Conservation (phyloP, 805 yeast species). For the Groenewaldozyma tartarivorans region DNA sequence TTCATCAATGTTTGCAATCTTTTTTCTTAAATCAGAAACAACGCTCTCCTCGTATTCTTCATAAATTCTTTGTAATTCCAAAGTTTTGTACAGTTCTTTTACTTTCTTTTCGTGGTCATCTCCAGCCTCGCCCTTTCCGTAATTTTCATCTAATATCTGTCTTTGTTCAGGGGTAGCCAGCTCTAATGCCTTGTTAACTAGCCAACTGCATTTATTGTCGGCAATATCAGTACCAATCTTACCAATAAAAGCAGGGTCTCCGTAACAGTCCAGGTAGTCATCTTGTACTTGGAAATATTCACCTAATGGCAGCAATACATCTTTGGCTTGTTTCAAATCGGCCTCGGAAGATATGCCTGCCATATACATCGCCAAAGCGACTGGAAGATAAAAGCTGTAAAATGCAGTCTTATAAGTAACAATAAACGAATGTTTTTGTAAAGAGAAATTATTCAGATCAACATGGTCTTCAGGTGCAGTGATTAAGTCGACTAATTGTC, state of each 20-base stretch:
- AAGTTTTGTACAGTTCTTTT: conserved; percentile 63
- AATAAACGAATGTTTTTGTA: conserved; percentile 87
- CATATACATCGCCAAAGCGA: conserved; percentile 90
- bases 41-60: conserved; percentile 72
- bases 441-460: conserved; percentile 76
- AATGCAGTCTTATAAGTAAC: conserved; percentile 96
- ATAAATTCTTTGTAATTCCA: conserved; percentile 63
- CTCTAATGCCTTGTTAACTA: conserved; percentile 83
- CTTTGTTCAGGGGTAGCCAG: conserved; percentile 76
- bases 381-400: conserved; percentile 95
- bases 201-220: conserved; percentile 98
- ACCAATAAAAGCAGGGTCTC: conserved; percentile 95
- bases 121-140: conserved; percentile 72
- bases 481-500: conserved; percentile 88
- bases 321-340: conserved; percentile 82
- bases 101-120: conserved; percentile 51
- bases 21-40: conserved; percentile 51
- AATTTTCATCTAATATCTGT: conserved; percentile 69
- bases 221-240: conserved; percentile 97
- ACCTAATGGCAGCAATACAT: conserved; percentile 86
- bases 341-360: conserved; percentile 62
- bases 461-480: conserved; percentile 96
- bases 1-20: conserved; percentile 74
- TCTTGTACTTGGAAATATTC: conserved; percentile 99
- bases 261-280: conserved; percentile 93